These are phyloP conservation scores for Colletotrichum abscissum DNA, from an alignment of 2,329 filamentous ascomycete species.

Conservation along the genomic window DNA sequence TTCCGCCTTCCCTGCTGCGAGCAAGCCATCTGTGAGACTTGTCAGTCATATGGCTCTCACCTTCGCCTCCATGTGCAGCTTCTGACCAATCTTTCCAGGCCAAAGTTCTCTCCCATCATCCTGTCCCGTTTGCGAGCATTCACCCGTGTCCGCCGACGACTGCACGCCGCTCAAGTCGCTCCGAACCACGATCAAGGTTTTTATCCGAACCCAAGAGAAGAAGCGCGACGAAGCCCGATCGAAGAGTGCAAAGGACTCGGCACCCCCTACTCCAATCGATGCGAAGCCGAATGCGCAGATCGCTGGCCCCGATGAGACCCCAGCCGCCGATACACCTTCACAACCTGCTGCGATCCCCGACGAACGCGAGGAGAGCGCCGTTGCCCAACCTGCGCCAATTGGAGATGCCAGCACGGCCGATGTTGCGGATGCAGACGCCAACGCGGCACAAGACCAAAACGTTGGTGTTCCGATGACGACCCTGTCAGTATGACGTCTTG, in stretches of 20 bases:
- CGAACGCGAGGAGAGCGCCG: neutral
- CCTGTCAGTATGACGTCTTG: neutral
- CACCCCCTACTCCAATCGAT: conserved; percentile 55
- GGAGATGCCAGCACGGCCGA: neutral
- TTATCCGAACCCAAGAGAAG: conserved; percentile 90
- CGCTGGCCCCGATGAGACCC: conserved; percentile 38
- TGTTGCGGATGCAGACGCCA: neutral
- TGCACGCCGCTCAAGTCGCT: conserved; percentile 91
- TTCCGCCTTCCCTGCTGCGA: conserved; percentile 95
- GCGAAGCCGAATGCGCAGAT: conserved; percentile 47
- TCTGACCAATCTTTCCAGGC: conserved; percentile 60
- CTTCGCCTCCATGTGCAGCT: neutral
- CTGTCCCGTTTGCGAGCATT: conserved; percentile 94
- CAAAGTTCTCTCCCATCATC: conserved; percentile 80
- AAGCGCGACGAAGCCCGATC: conserved; percentile 77
- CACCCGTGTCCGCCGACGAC: conserved; percentile 84
- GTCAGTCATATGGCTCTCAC: conserved; percentile 62
- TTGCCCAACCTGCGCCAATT: neutral
- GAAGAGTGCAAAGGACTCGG: conserved; percentile 57
- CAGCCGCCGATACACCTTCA: conserved; percentile 33
- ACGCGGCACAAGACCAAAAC: conserved; percentile 7
- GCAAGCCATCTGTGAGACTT: conserved; percentile 90
- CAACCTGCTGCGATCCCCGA: neutral
- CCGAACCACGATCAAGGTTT: conserved; percentile 92
- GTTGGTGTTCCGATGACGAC: neutral